These are phyloP conservation scores for Sequoiadendron giganteum DNA, from an alignment of 75 land plant genomes.

Conservation along the genomic window DNA sequence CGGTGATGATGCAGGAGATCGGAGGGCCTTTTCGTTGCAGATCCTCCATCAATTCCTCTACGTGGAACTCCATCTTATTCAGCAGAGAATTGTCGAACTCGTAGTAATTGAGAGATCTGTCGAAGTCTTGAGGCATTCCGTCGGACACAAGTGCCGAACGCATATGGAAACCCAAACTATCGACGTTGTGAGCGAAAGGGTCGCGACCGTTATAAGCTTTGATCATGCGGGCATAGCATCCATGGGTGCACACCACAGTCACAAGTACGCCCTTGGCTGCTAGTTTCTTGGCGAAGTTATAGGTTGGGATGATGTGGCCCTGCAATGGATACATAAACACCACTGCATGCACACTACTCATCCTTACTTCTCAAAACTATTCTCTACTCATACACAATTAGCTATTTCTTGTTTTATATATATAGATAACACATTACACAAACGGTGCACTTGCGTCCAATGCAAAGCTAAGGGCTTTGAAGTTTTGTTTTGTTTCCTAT, in stretches of 20 bases:
- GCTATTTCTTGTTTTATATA: no score
- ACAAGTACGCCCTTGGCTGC: neutral
- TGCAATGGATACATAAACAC: slow-evolving; percentile 21
- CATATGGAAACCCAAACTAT: slow-evolving; percentile 35
- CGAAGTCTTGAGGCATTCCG: slow-evolving; percentile 8
- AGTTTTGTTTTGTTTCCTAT: no score
- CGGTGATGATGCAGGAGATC: no score
- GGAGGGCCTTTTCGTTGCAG: no score
- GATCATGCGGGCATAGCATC: neutral
- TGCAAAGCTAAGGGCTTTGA: no score
- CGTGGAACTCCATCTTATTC: slow-evolving; percentile 26
- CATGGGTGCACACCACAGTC: no score
- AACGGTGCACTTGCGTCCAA: no score
- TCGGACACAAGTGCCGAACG: slow-evolving; percentile 22
- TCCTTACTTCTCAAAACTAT: no score
- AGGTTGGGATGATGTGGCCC: slow-evolving; percentile 24
- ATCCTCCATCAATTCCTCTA: slow-evolving; percentile 27
- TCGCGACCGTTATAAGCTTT: neutral
- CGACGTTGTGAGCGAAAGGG: slow-evolving; percentile 2
- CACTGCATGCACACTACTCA: neutral
- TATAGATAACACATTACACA: no score
- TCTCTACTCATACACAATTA: no score
- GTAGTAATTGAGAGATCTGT: slow-evolving; percentile 36
- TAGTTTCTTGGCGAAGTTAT: slow-evolving; percentile 17
- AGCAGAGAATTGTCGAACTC: slow-evolving; percentile 23